Conservation (phyloP, 2,329 filamentous ascomycete species). For the Metarhizium guizhouense region DNA sequence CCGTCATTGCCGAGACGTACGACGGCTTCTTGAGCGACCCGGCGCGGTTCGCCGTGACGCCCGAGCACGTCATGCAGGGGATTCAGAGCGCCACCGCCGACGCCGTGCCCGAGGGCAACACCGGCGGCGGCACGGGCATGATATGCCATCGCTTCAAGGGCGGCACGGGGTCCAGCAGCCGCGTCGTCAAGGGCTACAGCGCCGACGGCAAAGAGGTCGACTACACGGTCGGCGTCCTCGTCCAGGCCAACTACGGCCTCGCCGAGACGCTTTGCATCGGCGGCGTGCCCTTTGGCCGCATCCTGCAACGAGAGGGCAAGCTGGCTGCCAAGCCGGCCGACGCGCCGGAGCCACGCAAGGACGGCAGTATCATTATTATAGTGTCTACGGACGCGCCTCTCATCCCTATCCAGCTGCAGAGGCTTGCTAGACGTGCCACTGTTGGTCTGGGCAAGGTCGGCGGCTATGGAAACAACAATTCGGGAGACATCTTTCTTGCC, state of each 20-base stretch:
- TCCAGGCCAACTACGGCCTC: slow-evolving; percentile 58
- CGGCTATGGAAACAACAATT: slow-evolving; percentile 51
- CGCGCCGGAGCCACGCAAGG: slow-evolving; percentile 19
- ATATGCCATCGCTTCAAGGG: slow-evolving; percentile 58
- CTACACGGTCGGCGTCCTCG: slow-evolving; percentile 53
- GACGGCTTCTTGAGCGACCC: slow-evolving; percentile 54
- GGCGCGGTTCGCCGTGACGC: slow-evolving; percentile 42
- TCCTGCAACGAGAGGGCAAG: slow-evolving; percentile 31
- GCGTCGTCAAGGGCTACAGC: slow-evolving; percentile 41
- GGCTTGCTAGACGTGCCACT: slow-evolving; percentile 51
- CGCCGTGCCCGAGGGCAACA: slow-evolving; percentile 50
- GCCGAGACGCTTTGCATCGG: slow-evolving; percentile 47
- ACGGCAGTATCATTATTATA: slow-evolving; percentile 27
- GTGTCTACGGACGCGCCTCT: slow-evolving; percentile 24
- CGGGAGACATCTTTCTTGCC: slow-evolving; percentile 59
- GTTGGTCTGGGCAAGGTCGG: slow-evolving; percentile 53
- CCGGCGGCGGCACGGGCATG: slow-evolving; percentile 61
- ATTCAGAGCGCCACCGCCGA: slow-evolving; percentile 41
- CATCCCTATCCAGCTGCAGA: slow-evolving; percentile 23
- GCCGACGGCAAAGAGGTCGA: slow-evolving; percentile 21
- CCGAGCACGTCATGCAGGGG: slow-evolving; percentile 43
- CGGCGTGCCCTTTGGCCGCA: slow-evolving; percentile 51
- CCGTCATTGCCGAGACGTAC: slow-evolving; percentile 54
- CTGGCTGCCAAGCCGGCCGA: neutral
- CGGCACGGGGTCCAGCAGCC: slow-evolving; percentile 53